These are phyloP conservation scores for Sporothrix pallida DNA, from an alignment of 2,329 filamentous ascomycete genomes.

Conservation along the genomic window DNA sequence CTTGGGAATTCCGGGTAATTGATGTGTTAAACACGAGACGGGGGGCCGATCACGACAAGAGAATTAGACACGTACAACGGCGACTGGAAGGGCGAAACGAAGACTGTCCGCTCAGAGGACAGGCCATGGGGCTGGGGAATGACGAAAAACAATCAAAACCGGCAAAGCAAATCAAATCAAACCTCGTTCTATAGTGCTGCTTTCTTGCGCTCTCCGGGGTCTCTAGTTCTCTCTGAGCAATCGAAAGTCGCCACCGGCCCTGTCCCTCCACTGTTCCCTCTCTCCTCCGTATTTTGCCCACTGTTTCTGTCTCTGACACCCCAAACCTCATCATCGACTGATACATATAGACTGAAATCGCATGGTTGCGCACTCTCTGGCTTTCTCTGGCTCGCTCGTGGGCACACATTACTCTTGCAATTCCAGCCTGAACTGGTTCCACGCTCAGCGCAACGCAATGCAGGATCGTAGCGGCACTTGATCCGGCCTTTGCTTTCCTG, in stretches of 20 bases:
- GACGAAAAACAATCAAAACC: conserved; percentile 18
- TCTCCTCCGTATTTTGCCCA: not conserved
- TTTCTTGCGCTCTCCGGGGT: not conserved
- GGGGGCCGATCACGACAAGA: conserved; percentile 17
- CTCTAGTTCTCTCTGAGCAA: not conserved
- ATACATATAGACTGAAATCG: not conserved
- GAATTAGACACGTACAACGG: not conserved
- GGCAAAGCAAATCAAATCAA: conserved; percentile 27
- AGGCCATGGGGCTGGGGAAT: conserved; percentile 12
- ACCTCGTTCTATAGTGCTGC: conserved; percentile 27
- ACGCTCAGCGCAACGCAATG: conserved; percentile 13
- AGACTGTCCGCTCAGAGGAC: not conserved
- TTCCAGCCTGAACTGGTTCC: conserved; percentile 11
- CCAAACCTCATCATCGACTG: conserved; percentile 10
- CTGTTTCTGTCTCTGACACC: not conserved
- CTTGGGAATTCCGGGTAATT: conserved; percentile 31
- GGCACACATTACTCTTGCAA: not conserved
- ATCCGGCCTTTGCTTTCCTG: not conserved
- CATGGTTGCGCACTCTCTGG: not conserved
- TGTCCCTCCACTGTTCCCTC: not conserved
- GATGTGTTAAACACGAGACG: conserved; percentile 26
- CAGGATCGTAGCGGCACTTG: conserved; percentile 18
- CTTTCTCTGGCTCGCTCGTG: not conserved
- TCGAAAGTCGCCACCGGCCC: conserved; percentile 22
- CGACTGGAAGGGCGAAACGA: not conserved